phyloP scores from a whole-genome alignment of 148 eudicot genomes.

The Silene uniflora region DNA sequence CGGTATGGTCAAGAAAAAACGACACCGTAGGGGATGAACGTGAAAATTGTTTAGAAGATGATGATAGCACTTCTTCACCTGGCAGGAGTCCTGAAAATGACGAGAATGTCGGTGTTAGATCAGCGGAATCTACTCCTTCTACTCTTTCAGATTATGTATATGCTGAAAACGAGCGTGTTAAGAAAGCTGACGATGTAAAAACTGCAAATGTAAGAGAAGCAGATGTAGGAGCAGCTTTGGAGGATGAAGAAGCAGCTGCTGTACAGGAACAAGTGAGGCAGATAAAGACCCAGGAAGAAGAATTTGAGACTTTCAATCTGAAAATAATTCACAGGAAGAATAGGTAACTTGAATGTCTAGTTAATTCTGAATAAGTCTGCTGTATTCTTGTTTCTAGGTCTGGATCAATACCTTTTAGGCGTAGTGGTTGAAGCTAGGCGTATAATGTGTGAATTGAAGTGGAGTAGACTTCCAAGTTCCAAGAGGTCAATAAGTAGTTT shows the following conservation, averaged over 20 bases:
- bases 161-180: slow-evolving; percentile 48
- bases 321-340: slow-evolving; percentile 96
- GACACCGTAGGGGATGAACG: slow-evolving; percentile 41
- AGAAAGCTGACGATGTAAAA: slow-evolving; percentile 47
- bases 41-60: slow-evolving; percentile 37
- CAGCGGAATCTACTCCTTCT: slow-evolving; percentile 76
- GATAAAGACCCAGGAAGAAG: slow-evolving; percentile 97
- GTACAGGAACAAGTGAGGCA: slow-evolving; percentile 99
- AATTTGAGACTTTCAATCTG: slow-evolving; percentile 90
- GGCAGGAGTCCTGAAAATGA: slow-evolving; percentile 66
- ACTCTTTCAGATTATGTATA: slow-evolving; percentile 65
- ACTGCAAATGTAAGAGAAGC: slow-evolving; percentile 49
- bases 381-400: slow-evolving; percentile 1
- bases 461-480: not conserved
- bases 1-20: slow-evolving; percentile 54
- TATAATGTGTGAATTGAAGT: not conserved
- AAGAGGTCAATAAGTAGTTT: not conserved
- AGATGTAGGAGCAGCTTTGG: slow-evolving; percentile 63
- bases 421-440: slow-evolving; percentile 3
- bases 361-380: not conserved
- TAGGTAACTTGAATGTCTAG: slow-evolving; percentile 44
- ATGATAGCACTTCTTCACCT: slow-evolving; percentile 70
- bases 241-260: slow-evolving; percentile 98
- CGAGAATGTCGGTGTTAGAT: slow-evolving; percentile 48
- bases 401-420: slow-evolving; percentile 4